phyloP scores from a whole-genome alignment of 2,329 filamentous ascomycete genomes.

The Ceratocystis papillata region DNA sequence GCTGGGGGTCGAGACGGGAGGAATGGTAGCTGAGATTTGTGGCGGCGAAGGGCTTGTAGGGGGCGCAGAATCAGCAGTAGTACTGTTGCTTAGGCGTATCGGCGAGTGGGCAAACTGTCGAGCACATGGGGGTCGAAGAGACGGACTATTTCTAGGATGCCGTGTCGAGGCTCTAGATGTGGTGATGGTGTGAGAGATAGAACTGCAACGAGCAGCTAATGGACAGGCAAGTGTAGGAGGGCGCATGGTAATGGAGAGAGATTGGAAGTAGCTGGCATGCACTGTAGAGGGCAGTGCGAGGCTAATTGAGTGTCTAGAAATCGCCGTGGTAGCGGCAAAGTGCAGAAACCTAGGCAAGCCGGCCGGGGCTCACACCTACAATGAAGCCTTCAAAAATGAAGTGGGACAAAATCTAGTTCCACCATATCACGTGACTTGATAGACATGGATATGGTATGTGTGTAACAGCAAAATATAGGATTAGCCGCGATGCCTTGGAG shows the following conservation, averaged over 20 bases:
- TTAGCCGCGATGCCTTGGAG: no score
- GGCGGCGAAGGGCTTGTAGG: neutral
- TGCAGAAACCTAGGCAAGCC: no score
- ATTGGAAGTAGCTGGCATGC: neutral
- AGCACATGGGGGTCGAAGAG: neutral
- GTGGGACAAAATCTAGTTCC: no score
- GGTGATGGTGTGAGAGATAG: neutral
- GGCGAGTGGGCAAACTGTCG: neutral
- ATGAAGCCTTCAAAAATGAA: no score
- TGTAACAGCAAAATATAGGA: no score
- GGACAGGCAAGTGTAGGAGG: neutral
- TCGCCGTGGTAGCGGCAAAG: no score
- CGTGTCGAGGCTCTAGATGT: neutral
- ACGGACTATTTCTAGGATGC: neutral
- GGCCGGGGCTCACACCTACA: no score
- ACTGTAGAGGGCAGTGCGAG: no score
- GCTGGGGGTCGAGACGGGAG: slow-evolving; percentile 27
- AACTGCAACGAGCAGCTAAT: neutral
- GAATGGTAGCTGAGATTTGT: neutral
- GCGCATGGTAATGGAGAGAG: neutral
- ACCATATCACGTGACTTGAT: no score
- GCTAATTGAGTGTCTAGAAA: no score
- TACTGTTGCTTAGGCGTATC: no score
- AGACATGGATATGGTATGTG: no score
- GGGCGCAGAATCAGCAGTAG: neutral